Evolutionary conservation across 2,329 filamentous ascomycete species (phyloP).

Genomic region (Magnaporthiopsis incrustans): DNA sequence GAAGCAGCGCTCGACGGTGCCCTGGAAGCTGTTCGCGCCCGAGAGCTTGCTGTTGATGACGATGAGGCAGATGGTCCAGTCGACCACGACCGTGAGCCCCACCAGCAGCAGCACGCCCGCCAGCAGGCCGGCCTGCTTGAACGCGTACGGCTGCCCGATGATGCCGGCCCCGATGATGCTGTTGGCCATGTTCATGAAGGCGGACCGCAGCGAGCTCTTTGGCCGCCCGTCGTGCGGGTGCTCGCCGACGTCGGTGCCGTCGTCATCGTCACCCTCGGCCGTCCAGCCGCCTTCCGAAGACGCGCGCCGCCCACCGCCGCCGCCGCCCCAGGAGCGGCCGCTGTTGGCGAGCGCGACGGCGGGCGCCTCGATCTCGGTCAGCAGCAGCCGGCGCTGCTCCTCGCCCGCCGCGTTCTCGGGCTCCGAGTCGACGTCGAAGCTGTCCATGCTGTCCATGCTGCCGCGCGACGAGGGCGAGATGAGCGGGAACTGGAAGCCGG

Average conservation of each 20-base stretch:
- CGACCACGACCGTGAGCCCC: conserved; percentile 71
- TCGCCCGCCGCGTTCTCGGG: conserved; percentile 23
- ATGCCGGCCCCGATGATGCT: conserved; percentile 81
- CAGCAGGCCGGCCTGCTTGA: conserved; percentile 80
- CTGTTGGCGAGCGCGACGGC: conserved; percentile 59
- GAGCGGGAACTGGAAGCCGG: background rate
- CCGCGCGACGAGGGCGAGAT: conserved; percentile 4
- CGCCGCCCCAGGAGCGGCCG: conserved; percentile 23
- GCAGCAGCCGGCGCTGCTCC: conserved; percentile 46
- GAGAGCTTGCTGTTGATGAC: conserved; percentile 97
- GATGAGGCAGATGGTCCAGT: conserved; percentile 97
- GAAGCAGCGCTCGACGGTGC: conserved; percentile 93
- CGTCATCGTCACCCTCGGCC: conserved; percentile 13
- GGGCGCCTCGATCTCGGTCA: conserved; percentile 78
- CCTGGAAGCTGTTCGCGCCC: conserved; percentile 88
- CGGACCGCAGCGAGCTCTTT: conserved; percentile 75
- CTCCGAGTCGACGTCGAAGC: conserved; percentile 21
- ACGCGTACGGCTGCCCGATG: conserved; percentile 88
- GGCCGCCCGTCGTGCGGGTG: conserved; percentile 41
- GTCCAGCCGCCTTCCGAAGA: background rate
- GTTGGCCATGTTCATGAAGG: conserved; percentile 99
- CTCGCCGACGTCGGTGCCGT: conserved; percentile 31
- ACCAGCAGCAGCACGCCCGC: conserved; percentile 74
- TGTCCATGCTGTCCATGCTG: conserved; percentile 17
- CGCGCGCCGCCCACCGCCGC: conserved; percentile 15